Percentiles rank a stretch among this genome's conserved stretches.
Conservation (phyloP, 2,329 filamentous ascomycete genomes). For the Curvularia sp. region DNA sequence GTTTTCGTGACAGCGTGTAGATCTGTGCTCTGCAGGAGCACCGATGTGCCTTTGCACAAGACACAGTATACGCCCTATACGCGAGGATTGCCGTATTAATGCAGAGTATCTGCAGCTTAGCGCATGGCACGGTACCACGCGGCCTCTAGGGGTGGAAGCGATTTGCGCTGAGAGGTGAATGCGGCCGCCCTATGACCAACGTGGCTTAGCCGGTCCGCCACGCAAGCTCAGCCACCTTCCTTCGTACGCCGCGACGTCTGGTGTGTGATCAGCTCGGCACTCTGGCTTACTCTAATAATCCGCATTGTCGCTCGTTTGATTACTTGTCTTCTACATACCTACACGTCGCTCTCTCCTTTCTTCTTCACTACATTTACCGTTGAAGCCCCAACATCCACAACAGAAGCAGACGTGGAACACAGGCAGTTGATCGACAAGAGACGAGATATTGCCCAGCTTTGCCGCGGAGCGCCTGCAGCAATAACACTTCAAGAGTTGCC, state of each 20-base stretch:
- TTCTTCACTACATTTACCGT: neutral
- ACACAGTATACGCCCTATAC: neutral
- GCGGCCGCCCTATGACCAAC: neutral
- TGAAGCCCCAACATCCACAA: neutral
- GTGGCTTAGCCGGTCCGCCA: slow-evolving; percentile 14
- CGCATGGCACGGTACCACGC: slow-evolving; percentile 10
- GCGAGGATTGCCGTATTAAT: neutral
- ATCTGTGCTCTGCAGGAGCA: neutral
- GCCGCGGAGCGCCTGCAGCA: slow-evolving; percentile 5
- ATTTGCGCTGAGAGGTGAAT: slow-evolving; percentile 5
- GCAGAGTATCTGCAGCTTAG: slow-evolving; percentile 1
- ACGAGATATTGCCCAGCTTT: slow-evolving; percentile 15
- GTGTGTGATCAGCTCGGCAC: slow-evolving; percentile 17
- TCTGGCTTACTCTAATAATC: neutral
- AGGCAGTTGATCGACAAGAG: slow-evolving; percentile 3
- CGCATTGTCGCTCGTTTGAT: slow-evolving; percentile 7
- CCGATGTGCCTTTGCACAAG: neutral
- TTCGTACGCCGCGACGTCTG: slow-evolving; percentile 21
- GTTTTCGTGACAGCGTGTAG: neutral
- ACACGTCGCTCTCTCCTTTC: slow-evolving; percentile 2
- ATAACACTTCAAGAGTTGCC: slow-evolving; percentile 4
- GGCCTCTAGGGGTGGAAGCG: neutral
- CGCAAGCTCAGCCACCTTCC: slow-evolving; percentile 19
- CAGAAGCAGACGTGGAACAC: slow-evolving; percentile 4
- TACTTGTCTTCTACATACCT: neutral